These are phyloP conservation scores for Ascochyta rabiei DNA, from an alignment of 2,329 filamentous ascomycete species.

Conservation along the genomic window DNA sequence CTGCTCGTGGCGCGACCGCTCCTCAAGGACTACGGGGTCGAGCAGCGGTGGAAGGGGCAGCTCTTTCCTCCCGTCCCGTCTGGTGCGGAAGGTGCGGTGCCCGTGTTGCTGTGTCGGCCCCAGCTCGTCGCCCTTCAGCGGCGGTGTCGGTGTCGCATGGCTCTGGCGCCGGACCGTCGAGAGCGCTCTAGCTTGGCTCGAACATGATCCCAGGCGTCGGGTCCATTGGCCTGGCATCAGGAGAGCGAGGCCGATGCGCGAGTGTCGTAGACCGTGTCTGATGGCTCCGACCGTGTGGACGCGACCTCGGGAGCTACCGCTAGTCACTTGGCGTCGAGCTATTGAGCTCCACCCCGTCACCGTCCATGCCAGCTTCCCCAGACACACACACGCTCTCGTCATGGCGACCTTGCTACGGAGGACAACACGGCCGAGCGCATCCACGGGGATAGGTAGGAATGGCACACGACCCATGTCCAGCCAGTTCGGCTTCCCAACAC, in stretches of 20 bases:
- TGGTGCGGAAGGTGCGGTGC: conserved; percentile 39
- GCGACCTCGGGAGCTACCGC: conserved; percentile 28
- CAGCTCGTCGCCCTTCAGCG: conserved; percentile 29
- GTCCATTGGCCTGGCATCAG: conserved; percentile 40
- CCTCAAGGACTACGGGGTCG: conserved; percentile 50
- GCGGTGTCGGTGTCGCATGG: conserved; percentile 7
- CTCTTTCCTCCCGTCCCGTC: conserved; percentile 39
- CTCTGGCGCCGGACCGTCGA: conserved; percentile 19
- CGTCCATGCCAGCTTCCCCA: conserved; percentile 8
- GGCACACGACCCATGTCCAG: conserved; percentile 34
- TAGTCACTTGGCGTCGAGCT: conserved; percentile 19
- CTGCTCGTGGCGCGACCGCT: conserved; percentile 46
- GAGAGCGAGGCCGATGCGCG: not conserved
- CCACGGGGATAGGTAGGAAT: conserved; percentile 15
- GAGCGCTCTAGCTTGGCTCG: conserved; percentile 18
- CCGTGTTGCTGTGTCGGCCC: conserved; percentile 41
- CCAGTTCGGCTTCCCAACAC: conserved; percentile 33
- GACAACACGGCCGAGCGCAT: conserved; percentile 25
- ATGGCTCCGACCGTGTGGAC: conserved; percentile 14
- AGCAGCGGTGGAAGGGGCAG: conserved; percentile 58
- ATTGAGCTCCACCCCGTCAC: conserved; percentile 13
- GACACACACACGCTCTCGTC: conserved; percentile 17
- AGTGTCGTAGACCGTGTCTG: conserved; percentile 5
- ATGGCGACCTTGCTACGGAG: conserved; percentile 44
- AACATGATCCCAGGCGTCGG: conserved; percentile 25